Percentiles rank a stretch among this genome's conserved stretches.
These are phyloP conservation scores for Thelephora terrestris DNA, from an alignment of 1,284 basidiomycete species.

Conservation along the genomic window DNA sequence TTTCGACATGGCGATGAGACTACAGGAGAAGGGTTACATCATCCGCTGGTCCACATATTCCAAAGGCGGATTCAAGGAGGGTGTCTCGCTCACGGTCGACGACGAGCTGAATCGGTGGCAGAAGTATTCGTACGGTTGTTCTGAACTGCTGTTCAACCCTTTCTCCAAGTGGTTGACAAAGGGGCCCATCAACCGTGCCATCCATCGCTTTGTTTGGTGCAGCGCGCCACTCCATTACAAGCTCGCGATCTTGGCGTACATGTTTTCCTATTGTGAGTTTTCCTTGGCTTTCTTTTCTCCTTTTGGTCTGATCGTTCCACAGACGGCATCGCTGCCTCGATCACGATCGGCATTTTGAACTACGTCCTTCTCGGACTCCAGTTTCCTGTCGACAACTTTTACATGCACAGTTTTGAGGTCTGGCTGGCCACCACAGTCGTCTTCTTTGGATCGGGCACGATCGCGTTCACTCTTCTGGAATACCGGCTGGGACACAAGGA, in stretches of 20 bases:
- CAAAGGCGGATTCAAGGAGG: constrained; percentile 45
- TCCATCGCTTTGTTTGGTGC: constrained; percentile 35
- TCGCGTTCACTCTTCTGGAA: constrained; percentile 37
- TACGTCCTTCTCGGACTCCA: constrained; percentile 36
- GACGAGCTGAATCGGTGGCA: constrained; percentile 50
- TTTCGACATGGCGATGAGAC: constrained; percentile 43
- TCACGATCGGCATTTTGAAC: constrained; percentile 30
- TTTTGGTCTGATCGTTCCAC: neutral
- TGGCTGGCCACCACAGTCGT: constrained; percentile 42
- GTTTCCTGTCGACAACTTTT: constrained; percentile 37
- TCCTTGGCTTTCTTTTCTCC: constrained; percentile 1
- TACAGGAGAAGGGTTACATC: constrained; percentile 40
- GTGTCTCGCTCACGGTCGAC: constrained; percentile 43
- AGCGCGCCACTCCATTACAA: constrained; percentile 33
- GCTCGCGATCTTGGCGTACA: constrained; percentile 34
- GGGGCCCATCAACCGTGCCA: constrained; percentile 39
- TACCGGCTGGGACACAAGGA: constrained; percentile 35
- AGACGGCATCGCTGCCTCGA: constrained; percentile 30
- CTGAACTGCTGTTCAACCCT: constrained; percentile 34
- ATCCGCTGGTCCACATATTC: constrained; percentile 49
- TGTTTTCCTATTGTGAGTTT: constrained; percentile 33
- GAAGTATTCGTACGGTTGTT: constrained; percentile 45
- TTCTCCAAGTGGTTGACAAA: constrained; percentile 35
- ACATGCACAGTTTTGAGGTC: constrained; percentile 33
- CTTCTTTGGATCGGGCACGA: constrained; percentile 38